Conservation (phyloP, 768 basidiomycete species). For the Cytidiella melzeri region DNA sequence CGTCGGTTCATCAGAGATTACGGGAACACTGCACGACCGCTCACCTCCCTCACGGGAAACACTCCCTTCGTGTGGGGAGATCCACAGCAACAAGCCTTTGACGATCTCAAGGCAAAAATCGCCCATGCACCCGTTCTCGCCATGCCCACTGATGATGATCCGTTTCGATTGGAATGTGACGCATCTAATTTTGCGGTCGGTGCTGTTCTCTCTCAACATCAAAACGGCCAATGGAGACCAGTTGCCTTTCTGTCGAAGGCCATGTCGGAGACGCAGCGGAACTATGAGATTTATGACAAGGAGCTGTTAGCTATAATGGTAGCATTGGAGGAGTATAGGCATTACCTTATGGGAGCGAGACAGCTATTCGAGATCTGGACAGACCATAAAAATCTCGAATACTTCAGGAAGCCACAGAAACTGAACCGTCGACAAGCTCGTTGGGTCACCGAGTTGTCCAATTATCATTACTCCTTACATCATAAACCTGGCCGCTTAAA, state of each 20-base stretch:
- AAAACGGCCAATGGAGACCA: constrained; percentile 30
- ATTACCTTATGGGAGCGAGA: constrained; percentile 18
- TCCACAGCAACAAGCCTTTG: constrained; percentile 20
- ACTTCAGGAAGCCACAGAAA: constrained; percentile 27
- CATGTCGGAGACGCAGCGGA: constrained; percentile 44
- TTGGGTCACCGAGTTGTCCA: constrained; percentile 26
- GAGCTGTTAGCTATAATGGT: constrained; percentile 43
- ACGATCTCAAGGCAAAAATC: constrained; percentile 23
- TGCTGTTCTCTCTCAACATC: constrained; percentile 22
- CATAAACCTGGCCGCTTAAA: constrained; percentile 24
- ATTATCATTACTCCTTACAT: constrained; percentile 19
- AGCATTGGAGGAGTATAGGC: constrained; percentile 20
- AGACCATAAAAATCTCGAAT: constrained; percentile 35
- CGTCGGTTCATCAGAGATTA: constrained; percentile 28
- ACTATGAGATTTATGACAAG: no score
- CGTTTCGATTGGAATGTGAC: constrained; percentile 16
- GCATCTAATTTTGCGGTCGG: constrained; percentile 20
- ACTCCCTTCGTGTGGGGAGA: constrained; percentile 16
- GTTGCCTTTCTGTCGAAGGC: no score
- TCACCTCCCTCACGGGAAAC: constrained; percentile 26
- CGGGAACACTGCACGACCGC: constrained; percentile 27
- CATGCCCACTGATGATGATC: constrained; percentile 14
- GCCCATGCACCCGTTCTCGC: constrained; percentile 15
- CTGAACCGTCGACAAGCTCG: constrained; percentile 32
- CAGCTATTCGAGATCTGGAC: constrained; percentile 19